phyloP scores from a whole-genome alignment of 108 stramenopile species.

The Skeletonema marinoi region DNA sequence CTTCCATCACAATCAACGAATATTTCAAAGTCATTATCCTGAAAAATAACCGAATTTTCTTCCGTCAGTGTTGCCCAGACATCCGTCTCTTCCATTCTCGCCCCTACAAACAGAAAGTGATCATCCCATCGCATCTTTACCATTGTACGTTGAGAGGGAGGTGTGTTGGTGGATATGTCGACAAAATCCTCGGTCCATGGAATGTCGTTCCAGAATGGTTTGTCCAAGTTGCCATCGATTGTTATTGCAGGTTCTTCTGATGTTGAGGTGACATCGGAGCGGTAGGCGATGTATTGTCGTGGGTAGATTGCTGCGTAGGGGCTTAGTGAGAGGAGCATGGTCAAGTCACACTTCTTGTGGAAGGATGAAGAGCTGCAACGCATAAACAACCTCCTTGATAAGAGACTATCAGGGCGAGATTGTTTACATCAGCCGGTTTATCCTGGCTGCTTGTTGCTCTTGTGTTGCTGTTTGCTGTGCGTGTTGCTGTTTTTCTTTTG shows the following conservation, averaged over 20 bases:
- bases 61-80: constrained; percentile 54
- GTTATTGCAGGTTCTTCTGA: constrained; percentile 11
- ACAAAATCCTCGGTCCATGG: constrained; percentile 78
- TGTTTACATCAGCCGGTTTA: too few species aligned
- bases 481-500: too few species aligned
- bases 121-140: constrained; percentile 88
- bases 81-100: constrained; percentile 33
- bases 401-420: too few species aligned
- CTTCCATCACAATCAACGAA: constrained; percentile 79
- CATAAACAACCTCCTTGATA: too few species aligned
- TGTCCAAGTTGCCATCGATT: constrained; percentile 77
- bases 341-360: neutral
- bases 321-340: neutral
- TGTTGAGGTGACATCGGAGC: constrained; percentile 11
- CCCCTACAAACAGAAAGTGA: constrained; percentile 64
- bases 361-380: too few species aligned
- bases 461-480: too few species aligned
- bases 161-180: constrained; percentile 64
- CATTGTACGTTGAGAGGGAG: constrained; percentile 57
- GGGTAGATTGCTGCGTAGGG: constrained; percentile 43
- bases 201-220: constrained; percentile 65
- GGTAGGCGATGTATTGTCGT: constrained; percentile 45
- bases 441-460: too few species aligned
- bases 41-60: constrained; percentile 87
- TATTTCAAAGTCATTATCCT: constrained; percentile 83